A percentile compares a stretch with the other conserved stretches of the same genome.
These are phyloP conservation scores for Epichloe festucae DNA, from an alignment of 2,329 filamentous ascomycete species.

Conservation along the genomic window DNA sequence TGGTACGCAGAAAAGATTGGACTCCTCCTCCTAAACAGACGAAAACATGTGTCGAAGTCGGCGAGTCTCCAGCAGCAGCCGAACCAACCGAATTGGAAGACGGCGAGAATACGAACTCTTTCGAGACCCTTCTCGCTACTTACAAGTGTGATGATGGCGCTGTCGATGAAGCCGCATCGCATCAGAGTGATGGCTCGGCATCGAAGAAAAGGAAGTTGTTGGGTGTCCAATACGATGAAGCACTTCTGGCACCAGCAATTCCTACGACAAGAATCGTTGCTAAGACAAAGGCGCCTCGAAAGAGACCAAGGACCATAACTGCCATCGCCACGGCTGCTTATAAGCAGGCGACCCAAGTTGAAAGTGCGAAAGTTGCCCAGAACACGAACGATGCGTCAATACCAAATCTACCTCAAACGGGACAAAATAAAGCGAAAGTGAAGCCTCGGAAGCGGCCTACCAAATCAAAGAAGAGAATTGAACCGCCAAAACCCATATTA, in stretches of 20 bases:
- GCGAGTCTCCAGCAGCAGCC: constrained; percentile 15
- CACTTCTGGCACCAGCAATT: background rate
- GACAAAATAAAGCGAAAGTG: constrained; percentile 18
- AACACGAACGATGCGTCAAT: background rate
- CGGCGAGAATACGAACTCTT: constrained; percentile 18
- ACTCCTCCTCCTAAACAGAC: constrained; percentile 45
- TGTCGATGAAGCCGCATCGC: background rate
- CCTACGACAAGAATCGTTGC: constrained; percentile 17
- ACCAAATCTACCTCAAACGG: constrained; percentile 7
- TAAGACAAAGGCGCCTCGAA: constrained; percentile 45
- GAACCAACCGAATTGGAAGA: constrained; percentile 4
- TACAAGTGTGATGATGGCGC: constrained; percentile 24
- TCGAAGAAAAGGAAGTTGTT: background rate
- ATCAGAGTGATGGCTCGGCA: background rate
- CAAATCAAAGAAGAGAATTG: constrained; percentile 27
- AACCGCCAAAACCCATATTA: constrained; percentile 35
- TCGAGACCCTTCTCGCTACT: constrained; percentile 29
- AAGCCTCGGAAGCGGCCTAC: constrained; percentile 20
- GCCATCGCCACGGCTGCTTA: constrained; percentile 65
- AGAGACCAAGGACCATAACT: constrained; percentile 66
- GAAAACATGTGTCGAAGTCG: constrained; percentile 16
- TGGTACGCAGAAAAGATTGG: constrained; percentile 49
- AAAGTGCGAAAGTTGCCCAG: constrained; percentile 9
- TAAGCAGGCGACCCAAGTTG: constrained; percentile 18
- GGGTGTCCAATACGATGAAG: constrained; percentile 2